Percentiles rank a stretch among this genome's conserved stretches.
These are phyloP conservation scores for Tritrichomonas musculus DNA, from an alignment of 208 protist species.

Conservation along the genomic window DNA sequence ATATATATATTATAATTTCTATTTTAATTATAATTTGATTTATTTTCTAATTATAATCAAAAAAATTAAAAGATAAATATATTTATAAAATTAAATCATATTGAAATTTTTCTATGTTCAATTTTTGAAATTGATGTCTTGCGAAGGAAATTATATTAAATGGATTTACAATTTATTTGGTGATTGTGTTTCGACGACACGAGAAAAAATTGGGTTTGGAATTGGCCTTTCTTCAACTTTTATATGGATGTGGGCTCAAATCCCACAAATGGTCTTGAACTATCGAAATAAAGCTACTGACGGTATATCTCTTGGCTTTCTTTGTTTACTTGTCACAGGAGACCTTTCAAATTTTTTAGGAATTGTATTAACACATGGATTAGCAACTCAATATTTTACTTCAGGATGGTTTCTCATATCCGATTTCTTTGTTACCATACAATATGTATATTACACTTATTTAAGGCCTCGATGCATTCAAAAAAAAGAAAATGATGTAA, in stretches of 20 bases:
- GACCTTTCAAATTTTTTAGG: background rate
- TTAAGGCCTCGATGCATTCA: background rate
- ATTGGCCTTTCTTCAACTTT: background rate
- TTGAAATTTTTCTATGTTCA: no score
- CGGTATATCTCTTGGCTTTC: background rate
- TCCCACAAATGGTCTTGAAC: background rate
- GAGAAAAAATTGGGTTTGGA: background rate
- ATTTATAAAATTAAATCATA: no score
- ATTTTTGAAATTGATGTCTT: no score
- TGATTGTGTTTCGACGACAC: background rate
- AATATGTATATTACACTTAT: background rate
- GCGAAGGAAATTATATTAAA: background rate
- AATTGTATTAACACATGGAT: background rate
- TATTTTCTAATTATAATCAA: no score
- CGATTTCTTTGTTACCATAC: background rate
- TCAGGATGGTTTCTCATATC: background rate
- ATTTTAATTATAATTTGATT: no score
- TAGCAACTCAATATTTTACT: background rate
- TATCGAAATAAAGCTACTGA: background rate
- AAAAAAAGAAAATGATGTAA: background rate
- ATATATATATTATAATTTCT: no score
- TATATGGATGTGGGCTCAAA: background rate
- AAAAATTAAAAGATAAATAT: no score
- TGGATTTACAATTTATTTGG: background rate
- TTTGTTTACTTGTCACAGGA: background rate